Percentiles rank a stretch among this genome's conserved stretches.
Conservation (phyloP, 2,329 filamentous ascomycete genomes). For the Fonsecaea monophora region DNA sequence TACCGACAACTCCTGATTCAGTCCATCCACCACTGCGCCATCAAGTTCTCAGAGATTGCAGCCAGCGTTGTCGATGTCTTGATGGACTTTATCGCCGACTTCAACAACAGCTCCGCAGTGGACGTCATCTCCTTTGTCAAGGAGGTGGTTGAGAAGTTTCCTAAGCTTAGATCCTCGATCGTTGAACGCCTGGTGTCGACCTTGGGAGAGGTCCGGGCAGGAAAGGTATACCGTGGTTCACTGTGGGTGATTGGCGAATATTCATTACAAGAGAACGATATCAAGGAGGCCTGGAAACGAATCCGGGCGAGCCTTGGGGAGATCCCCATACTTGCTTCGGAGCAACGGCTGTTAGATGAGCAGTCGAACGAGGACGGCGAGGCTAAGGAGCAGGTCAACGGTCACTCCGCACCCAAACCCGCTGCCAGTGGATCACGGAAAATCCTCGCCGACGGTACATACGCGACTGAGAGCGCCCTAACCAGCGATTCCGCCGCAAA, state of each 20-base stretch:
- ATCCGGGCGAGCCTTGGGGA: conserved; percentile 93
- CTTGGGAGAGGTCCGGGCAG: conserved; percentile 88
- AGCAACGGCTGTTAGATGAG: conserved; percentile 88
- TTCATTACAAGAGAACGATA: conserved; percentile 89
- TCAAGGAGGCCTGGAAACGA: conserved; percentile 94
- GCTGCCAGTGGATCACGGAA: conserved; percentile 72
- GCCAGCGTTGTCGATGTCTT: conserved; percentile 94
- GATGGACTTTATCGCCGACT: conserved; percentile 99
- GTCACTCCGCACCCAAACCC: conserved; percentile 80
- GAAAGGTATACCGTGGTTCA: conserved; percentile 95
- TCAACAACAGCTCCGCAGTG: conserved; percentile 94
- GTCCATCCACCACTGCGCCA: conserved; percentile 96
- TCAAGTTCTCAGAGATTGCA: conserved; percentile 98
- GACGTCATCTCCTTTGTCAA: conserved; percentile 99
- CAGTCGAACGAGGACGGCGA: conserved; percentile 73
- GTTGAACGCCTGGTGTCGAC: conserved; percentile 88
- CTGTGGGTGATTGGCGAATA: conserved; percentile 99
- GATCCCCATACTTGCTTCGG: conserved; percentile 93
- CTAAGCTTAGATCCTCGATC: conserved; percentile 83
- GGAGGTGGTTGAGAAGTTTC: conserved; percentile 98
- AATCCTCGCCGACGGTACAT: conserved; percentile 94
- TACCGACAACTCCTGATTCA: conserved; percentile 95
- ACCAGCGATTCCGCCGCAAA: conserved; percentile 90
- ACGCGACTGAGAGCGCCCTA: conserved; percentile 93
- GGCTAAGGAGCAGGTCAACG: conserved; percentile 73